Evolutionary conservation across 2,329 filamentous ascomycete genomes (phyloP).

Genomic region (Grosmannia clavigera): DNA sequence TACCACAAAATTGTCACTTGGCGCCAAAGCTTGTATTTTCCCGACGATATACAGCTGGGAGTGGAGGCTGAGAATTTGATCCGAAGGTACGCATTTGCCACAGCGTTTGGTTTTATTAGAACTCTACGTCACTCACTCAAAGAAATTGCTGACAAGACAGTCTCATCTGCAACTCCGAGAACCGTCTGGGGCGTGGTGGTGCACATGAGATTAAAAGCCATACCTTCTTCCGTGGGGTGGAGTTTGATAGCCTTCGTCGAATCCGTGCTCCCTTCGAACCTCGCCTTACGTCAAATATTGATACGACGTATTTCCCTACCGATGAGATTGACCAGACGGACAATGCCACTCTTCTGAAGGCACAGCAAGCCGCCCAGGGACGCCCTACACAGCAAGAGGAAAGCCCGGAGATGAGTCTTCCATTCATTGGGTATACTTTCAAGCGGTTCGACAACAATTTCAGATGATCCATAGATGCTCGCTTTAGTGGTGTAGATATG

Average conservation of each 20-base stretch:
- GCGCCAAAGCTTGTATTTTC: constrained; percentile 91
- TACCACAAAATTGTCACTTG: constrained; percentile 99
- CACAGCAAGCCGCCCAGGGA: constrained; percentile 60
- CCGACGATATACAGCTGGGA: constrained; percentile 82
- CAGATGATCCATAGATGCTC: constrained; percentile 24
- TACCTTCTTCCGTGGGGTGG: constrained; percentile 91
- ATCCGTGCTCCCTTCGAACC: constrained; percentile 96
- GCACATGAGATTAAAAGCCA: constrained; percentile 89
- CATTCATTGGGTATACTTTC: constrained; percentile 94
- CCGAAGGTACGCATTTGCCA: constrained; percentile 53
- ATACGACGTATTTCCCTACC: constrained; percentile 97
- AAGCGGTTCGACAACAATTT: constrained; percentile 82
- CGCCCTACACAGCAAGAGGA: constrained; percentile 49
- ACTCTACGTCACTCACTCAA: not conserved
- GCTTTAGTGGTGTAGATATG: not conserved
- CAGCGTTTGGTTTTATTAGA: not conserved
- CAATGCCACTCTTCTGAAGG: constrained; percentile 75
- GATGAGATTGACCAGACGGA: constrained; percentile 98
- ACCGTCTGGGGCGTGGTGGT: constrained; percentile 76
- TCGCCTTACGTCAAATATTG: constrained; percentile 80
- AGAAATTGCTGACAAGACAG: constrained; percentile 29
- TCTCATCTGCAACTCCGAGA: constrained; percentile 86
- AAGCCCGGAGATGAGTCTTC: constrained; percentile 86
- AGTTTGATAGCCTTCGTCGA: constrained; percentile 82
- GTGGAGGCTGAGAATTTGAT: constrained; percentile 86